These are phyloP conservation scores for Cladophialophora chaetospira DNA, from an alignment of 2,329 filamentous ascomycete species.

Conservation along the genomic window DNA sequence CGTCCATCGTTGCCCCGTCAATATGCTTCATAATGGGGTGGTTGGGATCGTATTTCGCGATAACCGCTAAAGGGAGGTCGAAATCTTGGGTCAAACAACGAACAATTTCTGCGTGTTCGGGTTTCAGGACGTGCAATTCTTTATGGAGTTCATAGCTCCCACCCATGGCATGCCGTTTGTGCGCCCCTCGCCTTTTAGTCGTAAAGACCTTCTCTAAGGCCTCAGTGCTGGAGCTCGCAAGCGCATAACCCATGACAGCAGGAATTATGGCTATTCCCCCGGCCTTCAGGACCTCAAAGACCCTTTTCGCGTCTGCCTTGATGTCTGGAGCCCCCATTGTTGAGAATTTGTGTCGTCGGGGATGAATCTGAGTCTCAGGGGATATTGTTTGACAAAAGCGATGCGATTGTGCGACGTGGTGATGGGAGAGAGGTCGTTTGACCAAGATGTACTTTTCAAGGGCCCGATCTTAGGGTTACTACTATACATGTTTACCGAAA, in stretches of 20 bases:
- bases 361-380: neutral
- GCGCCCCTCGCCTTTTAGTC: slow-evolving; percentile 31
- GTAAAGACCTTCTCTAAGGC: slow-evolving; percentile 32
- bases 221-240: slow-evolving; percentile 29
- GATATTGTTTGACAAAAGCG: too few relatives aligned
- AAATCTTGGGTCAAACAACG: slow-evolving; percentile 34
- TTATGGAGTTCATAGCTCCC: slow-evolving; percentile 35
- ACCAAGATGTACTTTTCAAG: too few relatives aligned
- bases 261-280: slow-evolving; percentile 37
- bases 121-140: slow-evolving; percentile 32
- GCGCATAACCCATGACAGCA: slow-evolving; percentile 34
- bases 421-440: too few relatives aligned
- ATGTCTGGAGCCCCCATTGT: slow-evolving; percentile 14
- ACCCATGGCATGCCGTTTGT: slow-evolving; percentile 37
- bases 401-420: too few relatives aligned
- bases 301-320: slow-evolving; percentile 31
- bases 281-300: slow-evolving; percentile 31
- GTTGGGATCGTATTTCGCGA: slow-evolving; percentile 33
- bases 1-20: slow-evolving; percentile 19
- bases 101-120: slow-evolving; percentile 29
- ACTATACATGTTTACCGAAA: too few relatives aligned
- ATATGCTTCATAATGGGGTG: slow-evolving; percentile 34
- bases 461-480: too few relatives aligned
- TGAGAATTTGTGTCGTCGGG: neutral
- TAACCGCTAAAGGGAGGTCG: slow-evolving; percentile 35